A percentile compares a stretch with the other conserved stretches of the same genome.
Evolutionary conservation across 495 filamentous ascomycete genomes (phyloP).

Genomic region (Penicillium samsonianum): DNA sequence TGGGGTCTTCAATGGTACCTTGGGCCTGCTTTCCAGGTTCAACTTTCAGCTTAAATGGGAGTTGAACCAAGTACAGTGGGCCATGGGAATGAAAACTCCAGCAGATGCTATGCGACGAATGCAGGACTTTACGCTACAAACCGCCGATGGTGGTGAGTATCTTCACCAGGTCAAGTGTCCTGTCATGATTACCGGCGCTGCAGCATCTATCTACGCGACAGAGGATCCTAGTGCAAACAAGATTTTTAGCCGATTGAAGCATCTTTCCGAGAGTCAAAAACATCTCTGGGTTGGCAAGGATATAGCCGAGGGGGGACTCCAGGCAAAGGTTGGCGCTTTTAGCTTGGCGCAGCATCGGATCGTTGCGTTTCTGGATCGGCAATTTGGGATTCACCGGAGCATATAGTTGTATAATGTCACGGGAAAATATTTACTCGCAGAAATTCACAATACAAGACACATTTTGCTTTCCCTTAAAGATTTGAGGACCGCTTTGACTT

Average conservation of each 20-base stretch:
- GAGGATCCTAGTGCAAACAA: conserved; percentile 1
- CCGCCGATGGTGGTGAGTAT: conserved; percentile 3
- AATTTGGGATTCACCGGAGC: no score
- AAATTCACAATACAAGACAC: no score
- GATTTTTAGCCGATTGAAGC: conserved; percentile 1
- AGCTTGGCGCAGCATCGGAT: background rate
- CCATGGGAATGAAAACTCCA: background rate
- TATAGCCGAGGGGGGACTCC: conserved; percentile 17
- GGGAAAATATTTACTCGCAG: no score
- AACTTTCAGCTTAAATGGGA: conserved; percentile 42
- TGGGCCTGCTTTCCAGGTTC: conserved; percentile 6
- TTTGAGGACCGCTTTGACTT: no score
- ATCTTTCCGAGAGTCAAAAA: conserved; percentile 2
- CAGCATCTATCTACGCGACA: conserved; percentile 7
- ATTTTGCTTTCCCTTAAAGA: no score
- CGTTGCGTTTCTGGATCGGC: no score
- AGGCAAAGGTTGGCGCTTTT: conserved; percentile 28
- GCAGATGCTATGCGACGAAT: conserved; percentile 13
- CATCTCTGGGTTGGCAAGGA: conserved; percentile 16
- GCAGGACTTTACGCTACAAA: conserved; percentile 7
- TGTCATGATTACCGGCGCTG: conserved; percentile 17
- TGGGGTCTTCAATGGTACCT: conserved; percentile 25
- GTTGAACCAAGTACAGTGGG: conserved; percentile 23
- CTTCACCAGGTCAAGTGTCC: conserved; percentile 16
- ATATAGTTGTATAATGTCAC: no score